Base-by-base conservation (phyloP, 768 basidiomycete species). In the Amanita subjunquillea region DNA sequence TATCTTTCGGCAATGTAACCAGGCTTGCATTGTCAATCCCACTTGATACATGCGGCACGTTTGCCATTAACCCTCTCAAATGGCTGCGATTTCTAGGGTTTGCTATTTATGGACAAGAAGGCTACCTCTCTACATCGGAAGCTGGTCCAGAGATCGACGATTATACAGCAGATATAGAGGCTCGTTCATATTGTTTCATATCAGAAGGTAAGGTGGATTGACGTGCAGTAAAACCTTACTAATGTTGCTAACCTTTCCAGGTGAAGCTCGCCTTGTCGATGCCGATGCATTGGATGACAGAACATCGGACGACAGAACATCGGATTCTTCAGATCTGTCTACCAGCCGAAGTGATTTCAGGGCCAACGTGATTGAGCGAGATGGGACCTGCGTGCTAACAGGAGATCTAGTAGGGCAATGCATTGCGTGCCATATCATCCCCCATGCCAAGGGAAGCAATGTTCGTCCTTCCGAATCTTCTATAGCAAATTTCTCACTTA, bases 131-230 rank as follows among this genome's bases (percentile, higher is more conserved):
- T 17, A 32, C 37, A 25, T 27, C 23, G 30, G n/a, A 36, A 9
- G 48, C 50, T 51, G 56, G 58, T 29, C 54, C 50, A 20, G 54
- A 57, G 47, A 44, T 59, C 23, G 51, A 42, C 32, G 46, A 54
- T 45, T 59, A 59, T 53, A 40, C 41, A 17, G 17, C 17, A 17
- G 17, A 17, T 17, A 17, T 17, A 17, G 17, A 17, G 17, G 17
- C 17, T 17, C 17, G 17, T 17, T 17, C 17, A 17, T 17, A 17
- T 17, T 17, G 17, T 17, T 17, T 17, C 17, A 17, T 17, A 17
- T 17, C 17, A 17, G 17, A 17, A 17, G 17, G n/a, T n/a, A n/a
- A n/a, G n/a, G 17, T 17, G 17, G 17, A 17, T 17, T 17, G 17
- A 17, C 17, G 17, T 17, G 17, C 17, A 17, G 17, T 17, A 17